phyloP scores from a whole-genome alignment of 176 grass and related monocot genomes.

The Triticum urartu region DNA sequence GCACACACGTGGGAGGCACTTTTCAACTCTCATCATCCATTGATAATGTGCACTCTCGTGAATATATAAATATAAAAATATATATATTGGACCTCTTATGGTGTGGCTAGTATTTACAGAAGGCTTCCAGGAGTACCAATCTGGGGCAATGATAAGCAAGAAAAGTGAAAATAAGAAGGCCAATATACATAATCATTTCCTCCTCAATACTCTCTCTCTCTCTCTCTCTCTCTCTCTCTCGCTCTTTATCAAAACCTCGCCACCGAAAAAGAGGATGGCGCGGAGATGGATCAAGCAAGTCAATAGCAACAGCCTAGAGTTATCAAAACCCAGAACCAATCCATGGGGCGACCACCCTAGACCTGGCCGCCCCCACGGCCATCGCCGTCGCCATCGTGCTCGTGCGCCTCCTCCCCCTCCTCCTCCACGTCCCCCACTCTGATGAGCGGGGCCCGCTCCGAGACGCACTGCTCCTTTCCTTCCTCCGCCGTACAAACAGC shows the following conservation, averaged over 20 bases:
- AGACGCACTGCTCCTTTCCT: slow-evolving; percentile 25
- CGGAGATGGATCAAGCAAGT: slow-evolving; percentile 35
- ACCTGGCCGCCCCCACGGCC: slow-evolving; percentile 39
- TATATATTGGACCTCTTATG: not conserved
- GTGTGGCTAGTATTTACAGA: not conserved
- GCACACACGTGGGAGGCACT: slow-evolving; percentile 13
- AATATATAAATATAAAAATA: not conserved
- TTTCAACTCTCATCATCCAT: not conserved
- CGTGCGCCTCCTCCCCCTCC: slow-evolving; percentile 12
- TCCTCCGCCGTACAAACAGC: slow-evolving; percentile 38
- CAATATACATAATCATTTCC: slow-evolving; percentile 24
- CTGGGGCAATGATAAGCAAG: not conserved
- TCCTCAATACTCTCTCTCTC: not conserved
- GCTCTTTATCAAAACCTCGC: slow-evolving; percentile 26
- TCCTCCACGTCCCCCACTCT: slow-evolving; percentile 28
- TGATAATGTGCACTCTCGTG: not conserved
- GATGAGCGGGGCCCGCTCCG: slow-evolving; percentile 41
- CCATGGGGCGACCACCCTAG: slow-evolving; percentile 14
- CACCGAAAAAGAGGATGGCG: slow-evolving; percentile 10
- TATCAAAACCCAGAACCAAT: slow-evolving; percentile 27
- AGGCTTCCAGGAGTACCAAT: not conserved
- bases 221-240: not conserved
- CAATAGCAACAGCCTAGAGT: slow-evolving; percentile 34
- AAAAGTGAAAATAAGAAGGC: not conserved
- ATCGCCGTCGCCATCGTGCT: slow-evolving; percentile 32